Base-by-base conservation (phyloP, 225 moss, liverwort and hornwort genomes). In the Thuidium tamariscinum region DNA sequence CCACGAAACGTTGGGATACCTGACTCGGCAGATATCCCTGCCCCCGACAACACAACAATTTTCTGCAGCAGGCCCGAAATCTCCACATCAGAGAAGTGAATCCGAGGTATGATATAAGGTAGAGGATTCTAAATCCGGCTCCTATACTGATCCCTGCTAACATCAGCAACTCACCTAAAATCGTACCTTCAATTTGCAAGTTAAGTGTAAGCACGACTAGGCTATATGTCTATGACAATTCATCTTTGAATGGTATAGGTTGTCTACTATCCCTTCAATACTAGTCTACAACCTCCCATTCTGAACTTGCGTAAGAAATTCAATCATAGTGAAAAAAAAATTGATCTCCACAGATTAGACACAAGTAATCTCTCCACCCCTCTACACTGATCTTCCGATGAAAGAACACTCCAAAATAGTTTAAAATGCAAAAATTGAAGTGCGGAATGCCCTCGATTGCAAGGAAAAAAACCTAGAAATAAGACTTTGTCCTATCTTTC, bases 1-100 rank as follows among this genome's bases (percentile, higher is more conserved):
- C 96, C 97, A 84, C 97, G 95, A 89, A 98, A 96, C 37, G 97
- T 98, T 41, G 97, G 96, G 88, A 98, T 95, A 74, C 97, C 96
- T 11, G 97, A 98, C 87, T 96, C 96, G 54, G 97, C 96, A 77
- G 97, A 98, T 57, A 96, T 96, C 72, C 97, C 97, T 79, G 96
- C 95, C 46, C 97, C 97, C 32, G 97, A 93, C 86, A 96, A 87
- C 49, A 96, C 94, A 36, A 94, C 92, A 83, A 98, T 91, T 90
- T 98, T 98, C 97, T 97, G 93, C 90, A 89, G 68, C 69, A 86
- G 54, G 20, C 29, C 42, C 87, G 78, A 77, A 73, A 65, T 42
- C 23, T 81, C 59, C 64, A 71, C 61, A 68, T 88, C 73, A 83
- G 79, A 81, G 44, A 65, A 30, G 71, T 27, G 56, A 54, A 69